phyloP scores from a whole-genome alignment of 2,329 filamentous ascomycete genomes.

The Lecanicillium sp. region DNA sequence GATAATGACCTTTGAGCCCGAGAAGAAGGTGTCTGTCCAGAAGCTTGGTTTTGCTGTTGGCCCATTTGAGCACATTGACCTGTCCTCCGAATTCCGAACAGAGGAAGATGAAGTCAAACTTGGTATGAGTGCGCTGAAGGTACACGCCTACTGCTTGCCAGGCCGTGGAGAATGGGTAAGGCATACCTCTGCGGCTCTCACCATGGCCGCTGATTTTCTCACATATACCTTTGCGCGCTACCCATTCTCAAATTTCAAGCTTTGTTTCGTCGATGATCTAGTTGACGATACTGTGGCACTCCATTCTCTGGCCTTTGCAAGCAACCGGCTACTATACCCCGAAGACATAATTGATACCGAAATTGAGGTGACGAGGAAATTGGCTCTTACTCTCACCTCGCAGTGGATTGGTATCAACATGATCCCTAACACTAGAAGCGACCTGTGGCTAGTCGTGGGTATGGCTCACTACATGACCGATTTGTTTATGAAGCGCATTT shows the following conservation, averaged over 20 bases:
- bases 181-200: slow-evolving; percentile 80
- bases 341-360: slow-evolving; percentile 81
- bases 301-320: slow-evolving; percentile 82
- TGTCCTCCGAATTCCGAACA: slow-evolving; percentile 77
- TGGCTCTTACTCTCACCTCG: slow-evolving; percentile 78
- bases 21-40: slow-evolving; percentile 70
- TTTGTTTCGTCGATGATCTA: slow-evolving; percentile 92
- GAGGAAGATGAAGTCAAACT: slow-evolving; percentile 90
- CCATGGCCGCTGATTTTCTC: slow-evolving; percentile 85
- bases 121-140: slow-evolving; percentile 77
- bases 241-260: slow-evolving; percentile 84
- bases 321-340: slow-evolving; percentile 76
- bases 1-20: slow-evolving; percentile 76
- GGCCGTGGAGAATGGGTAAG: slow-evolving; percentile 73
- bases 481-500: slow-evolving; percentile 81
- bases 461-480: slow-evolving; percentile 95
- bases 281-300: slow-evolving; percentile 67
- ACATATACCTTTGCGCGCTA: slow-evolving; percentile 84
- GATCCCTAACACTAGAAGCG: slow-evolving; percentile 70
- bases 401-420: slow-evolving; percentile 96
- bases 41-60: slow-evolving; percentile 93
- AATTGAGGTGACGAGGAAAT: slow-evolving; percentile 69
- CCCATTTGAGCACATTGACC: slow-evolving; percentile 87
- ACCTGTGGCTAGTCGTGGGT: slow-evolving; percentile 85
- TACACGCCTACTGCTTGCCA: slow-evolving; percentile 88